A percentile compares a stretch with the other conserved stretches of the same genome.
Conservation (phyloP, 2,329 filamentous ascomycete genomes). For the Fusarium pilosicola region DNA sequence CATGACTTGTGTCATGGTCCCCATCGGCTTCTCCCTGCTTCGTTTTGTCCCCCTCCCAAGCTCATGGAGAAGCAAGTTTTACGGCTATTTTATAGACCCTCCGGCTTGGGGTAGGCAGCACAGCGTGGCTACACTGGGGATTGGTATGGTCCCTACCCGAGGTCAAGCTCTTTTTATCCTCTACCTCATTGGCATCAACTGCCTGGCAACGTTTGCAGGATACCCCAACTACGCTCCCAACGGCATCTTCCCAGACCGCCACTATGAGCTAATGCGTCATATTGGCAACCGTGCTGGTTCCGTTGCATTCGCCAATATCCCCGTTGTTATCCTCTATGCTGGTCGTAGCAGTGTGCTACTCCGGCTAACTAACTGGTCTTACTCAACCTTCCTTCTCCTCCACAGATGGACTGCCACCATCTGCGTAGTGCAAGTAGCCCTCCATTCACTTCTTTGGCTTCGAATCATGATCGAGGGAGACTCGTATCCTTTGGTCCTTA, state of each 20-base stretch:
- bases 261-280: constrained; percentile 47
- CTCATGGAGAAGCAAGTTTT: constrained; percentile 25
- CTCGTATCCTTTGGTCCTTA: constrained; percentile 43
- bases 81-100: constrained; percentile 45
- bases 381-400: constrained; percentile 59
- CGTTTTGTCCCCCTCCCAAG: constrained; percentile 34
- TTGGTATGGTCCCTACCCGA: constrained; percentile 51
- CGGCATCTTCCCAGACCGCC: constrained; percentile 38
- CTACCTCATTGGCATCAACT: constrained; percentile 52
- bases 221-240: constrained; percentile 45
- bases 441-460: constrained; percentile 59
- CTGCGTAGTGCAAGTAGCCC: constrained; percentile 54
- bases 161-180: constrained; percentile 58
- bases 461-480: constrained; percentile 45
- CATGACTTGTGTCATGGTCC: constrained; percentile 33
- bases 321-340: constrained; percentile 56
- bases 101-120: constrained; percentile 42
- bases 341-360: constrained; percentile 60
- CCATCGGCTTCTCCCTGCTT: constrained; percentile 35
- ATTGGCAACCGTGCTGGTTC: constrained; percentile 55
- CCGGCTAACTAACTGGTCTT: constrained; percentile 60
- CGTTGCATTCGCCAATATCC: constrained; percentile 53
- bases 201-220: constrained; percentile 46
- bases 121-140: constrained; percentile 33
- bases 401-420: constrained; percentile 61